Evolutionary conservation across 2,329 filamentous ascomycete species (phyloP).

Genomic region (Sporothrix luriei): DNA sequence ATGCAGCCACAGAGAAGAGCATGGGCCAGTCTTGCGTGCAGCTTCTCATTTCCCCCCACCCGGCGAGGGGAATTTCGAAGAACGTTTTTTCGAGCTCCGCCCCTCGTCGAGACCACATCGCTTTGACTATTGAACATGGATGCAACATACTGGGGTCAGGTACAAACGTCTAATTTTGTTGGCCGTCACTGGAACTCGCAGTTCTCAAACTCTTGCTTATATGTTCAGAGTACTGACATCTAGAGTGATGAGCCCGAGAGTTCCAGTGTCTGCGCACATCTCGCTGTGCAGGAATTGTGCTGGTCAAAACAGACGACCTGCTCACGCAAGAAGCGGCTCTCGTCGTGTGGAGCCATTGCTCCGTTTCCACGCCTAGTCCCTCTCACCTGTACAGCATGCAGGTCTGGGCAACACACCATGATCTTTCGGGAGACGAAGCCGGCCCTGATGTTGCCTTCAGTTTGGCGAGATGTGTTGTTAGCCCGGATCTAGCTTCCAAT

Average conservation of each 20-base stretch:
- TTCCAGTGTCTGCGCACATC: background rate
- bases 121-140: conserved; percentile 8
- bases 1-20: conserved; percentile 23
- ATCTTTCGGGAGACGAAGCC: conserved; percentile 2
- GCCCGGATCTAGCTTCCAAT: conserved; percentile 1
- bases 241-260: too few species aligned
- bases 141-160: background rate
- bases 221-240: too few species aligned
- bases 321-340: conserved; percentile 12
- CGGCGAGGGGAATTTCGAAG: background rate
- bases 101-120: conserved; percentile 2
- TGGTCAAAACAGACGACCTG: background rate
- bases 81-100: background rate
- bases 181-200: background rate
- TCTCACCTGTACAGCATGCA: conserved; percentile 8
- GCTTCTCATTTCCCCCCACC: conserved; percentile 8
- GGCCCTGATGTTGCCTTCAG: background rate
- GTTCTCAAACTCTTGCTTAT: background rate
- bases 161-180: background rate
- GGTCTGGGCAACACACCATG: background rate
- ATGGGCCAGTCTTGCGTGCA: conserved; percentile 10
- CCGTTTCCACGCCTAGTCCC: background rate
- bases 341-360: background rate
- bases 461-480: background rate
- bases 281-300: background rate